Percentiles rank a stretch among this genome's conserved stretches.
Conservation (phyloP, 208 protist species). For the Acanthamoeba royreba region DNA sequence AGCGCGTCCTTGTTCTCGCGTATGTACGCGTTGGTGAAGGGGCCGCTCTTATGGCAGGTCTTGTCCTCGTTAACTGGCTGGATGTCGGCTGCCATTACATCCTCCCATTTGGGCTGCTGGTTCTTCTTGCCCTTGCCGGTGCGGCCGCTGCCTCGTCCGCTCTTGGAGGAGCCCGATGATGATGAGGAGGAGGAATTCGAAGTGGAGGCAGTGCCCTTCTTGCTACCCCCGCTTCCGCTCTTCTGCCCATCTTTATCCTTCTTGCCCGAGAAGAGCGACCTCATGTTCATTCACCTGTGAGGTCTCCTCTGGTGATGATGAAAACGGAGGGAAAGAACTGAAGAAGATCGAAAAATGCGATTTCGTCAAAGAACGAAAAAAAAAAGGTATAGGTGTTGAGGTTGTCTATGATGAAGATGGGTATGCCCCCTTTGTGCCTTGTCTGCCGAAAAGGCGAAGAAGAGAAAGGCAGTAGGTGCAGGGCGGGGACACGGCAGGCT, state of each 20-base stretch:
- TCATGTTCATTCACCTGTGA: conserved; percentile 29
- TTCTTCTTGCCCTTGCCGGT: background rate
- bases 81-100: background rate
- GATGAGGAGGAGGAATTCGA: background rate
- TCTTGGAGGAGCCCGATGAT: background rate
- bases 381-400: too few species aligned
- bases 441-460: too few species aligned
- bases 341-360: too few species aligned
- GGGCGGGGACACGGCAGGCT: too few species aligned
- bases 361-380: too few species aligned
- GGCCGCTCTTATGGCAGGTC: background rate
- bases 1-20: background rate
- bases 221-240: background rate
- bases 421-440: too few species aligned
- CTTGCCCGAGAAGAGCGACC: background rate
- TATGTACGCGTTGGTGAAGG: conserved; percentile 10
- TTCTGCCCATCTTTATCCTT: background rate
- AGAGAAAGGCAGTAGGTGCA: too few species aligned
- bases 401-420: too few species aligned
- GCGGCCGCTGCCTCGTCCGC: background rate
- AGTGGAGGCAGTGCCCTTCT: background rate
- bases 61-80: background rate
- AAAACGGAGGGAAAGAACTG: background rate
- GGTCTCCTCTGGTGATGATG: background rate
- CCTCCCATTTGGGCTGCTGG: background rate